Base-by-base conservation (phyloP, 2,329 filamentous ascomycete species). In the Neoascochyta sp. region DNA sequence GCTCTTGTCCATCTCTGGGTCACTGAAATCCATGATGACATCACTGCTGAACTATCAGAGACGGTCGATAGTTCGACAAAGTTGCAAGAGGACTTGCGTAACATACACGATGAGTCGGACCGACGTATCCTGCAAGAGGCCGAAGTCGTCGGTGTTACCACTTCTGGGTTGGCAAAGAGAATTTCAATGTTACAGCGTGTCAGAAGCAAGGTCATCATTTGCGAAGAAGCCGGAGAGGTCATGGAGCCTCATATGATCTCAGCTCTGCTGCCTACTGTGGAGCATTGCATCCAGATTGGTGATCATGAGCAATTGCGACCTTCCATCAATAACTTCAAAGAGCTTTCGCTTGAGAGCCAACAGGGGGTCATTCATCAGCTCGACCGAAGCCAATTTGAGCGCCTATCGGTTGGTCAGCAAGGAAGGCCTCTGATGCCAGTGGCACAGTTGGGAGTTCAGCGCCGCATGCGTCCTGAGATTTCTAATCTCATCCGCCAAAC, bases 221-320 rank as follows among this genome's bases (percentile, higher is more conserved):
- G 76, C 18, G 81, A 86, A 50, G 81, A 86, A 47, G 81, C 81
- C 2, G 81, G 74, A 0, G 80, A 86, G 39, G 75, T 85, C 0
- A 63, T 84, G 17, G 81, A 86, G 50, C 67, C 75, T 0, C 79
- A 84, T 36, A 62, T 75, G 3, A 51, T 84, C 1, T 75, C 76
- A 0, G 70, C 79, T 0, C 52, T 84, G 4, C 60, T 81, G 0
- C 78, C 78, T 0, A 69, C 70, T 4, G 37, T 81, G 0, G 70
- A 83, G 50, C 80, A 85, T 35, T 61, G 68, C 5, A 75, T 83
- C 11, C 66, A 78, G 9, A 81, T 83, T 21, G 78, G 80, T 0
- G 80, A 83, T 44, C 78, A 81, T 35, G 61, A 69, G 12, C 78
- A 83, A 45, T 65, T 83, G 1, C 71, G 78, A 1, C 78, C 78